Base-by-base conservation (phyloP, 495 filamentous ascomycete species). In the Staphylotrichum longicolle region DNA sequence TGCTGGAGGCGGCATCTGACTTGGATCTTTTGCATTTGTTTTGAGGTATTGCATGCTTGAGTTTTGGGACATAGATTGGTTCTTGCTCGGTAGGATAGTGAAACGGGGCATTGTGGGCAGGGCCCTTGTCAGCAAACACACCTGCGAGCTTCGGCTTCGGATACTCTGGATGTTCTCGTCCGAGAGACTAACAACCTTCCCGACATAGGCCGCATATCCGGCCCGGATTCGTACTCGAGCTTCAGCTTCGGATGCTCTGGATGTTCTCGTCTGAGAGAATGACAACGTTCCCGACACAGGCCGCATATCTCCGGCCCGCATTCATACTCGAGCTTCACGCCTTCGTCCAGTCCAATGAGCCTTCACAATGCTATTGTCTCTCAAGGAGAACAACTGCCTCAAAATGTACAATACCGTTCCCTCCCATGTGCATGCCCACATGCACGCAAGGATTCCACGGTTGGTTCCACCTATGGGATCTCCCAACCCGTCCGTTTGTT, bases 321-420 rank as follows among this genome's bases (percentile, higher is more conserved):
- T 7, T 39, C 10, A 10, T 39, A 39, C 20, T 27, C 20, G 20
- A 27, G 20, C 20, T 27, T 27, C 20, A 27, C 20, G 37, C 37
- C 2, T 6, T 39, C 37, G 37, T 3, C 37, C 5, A 39, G 0
- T 7, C 1, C 37, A 39, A 39, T 3, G 37, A 4, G 32, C 30
- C 30, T 14, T 35, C 48, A 51, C 20, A 51, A 34, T 9, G 27
- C 46, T 9, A 10, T 30, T 30, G 46, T 49, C 46, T 27, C 15
- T 30, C 20, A 30, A 2, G 11, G 45, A 27, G n/a, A 27, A 27
- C 20, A 27, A 41, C n/a, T 45, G 46, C 42, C 15, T 59, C 12
- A 9, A 54, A 60, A 60, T 60, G 58, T 60, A 48, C 50, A 60
- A 47, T 60, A 6, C 39, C 34, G 54, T 60, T 60, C 40, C 47